phyloP scores from a whole-genome alignment of 129 eudicot genomes.

The Flaveria ramosissima region DNA sequence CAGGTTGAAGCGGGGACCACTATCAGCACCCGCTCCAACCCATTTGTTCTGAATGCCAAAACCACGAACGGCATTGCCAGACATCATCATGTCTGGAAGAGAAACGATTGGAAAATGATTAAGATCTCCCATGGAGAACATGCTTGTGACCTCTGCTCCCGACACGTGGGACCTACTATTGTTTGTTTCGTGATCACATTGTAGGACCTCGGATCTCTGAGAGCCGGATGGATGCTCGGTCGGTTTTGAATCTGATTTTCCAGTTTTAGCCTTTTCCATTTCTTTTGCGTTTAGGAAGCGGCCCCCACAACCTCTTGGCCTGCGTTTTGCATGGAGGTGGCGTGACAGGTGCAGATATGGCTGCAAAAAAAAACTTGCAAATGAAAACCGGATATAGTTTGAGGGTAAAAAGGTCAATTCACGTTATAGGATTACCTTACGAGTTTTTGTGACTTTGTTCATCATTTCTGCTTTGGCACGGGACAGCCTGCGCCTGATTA shows the following conservation, averaged over 20 bases:
- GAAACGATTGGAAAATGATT: conserved; percentile 45
- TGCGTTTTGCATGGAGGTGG: conserved; percentile 91
- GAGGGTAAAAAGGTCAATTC: conserved; percentile 13
- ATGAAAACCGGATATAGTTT: neutral
- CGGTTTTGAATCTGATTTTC: conserved; percentile 25
- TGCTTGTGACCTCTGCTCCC: conserved; percentile 69
- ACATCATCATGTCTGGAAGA: conserved; percentile 43
- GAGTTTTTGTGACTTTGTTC: conserved; percentile 46
- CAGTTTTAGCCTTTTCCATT: conserved; percentile 25
- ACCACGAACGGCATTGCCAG: conserved; percentile 45
- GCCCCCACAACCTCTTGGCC: conserved; percentile 94
- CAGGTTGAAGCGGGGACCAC: conserved; percentile 52
- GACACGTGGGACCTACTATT: conserved; percentile 42
- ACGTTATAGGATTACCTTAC: conserved; percentile 54
- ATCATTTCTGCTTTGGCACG: conserved; percentile 78
- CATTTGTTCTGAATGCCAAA: conserved; percentile 52
- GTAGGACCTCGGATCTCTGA: conserved; percentile 72
- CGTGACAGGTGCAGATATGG: conserved; percentile 84
- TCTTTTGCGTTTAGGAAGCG: conserved; percentile 75
- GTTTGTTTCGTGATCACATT: conserved; percentile 51
- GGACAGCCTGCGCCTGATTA: conserved; percentile 69
- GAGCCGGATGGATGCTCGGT: conserved; percentile 50
- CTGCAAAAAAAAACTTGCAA: conserved; percentile 36
- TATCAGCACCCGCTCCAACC: conserved; percentile 49
- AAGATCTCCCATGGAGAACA: conserved; percentile 53